These are phyloP conservation scores for Ophiostoma angusticollis DNA, from an alignment of 2,329 filamentous ascomycete genomes.

Conservation along the genomic window DNA sequence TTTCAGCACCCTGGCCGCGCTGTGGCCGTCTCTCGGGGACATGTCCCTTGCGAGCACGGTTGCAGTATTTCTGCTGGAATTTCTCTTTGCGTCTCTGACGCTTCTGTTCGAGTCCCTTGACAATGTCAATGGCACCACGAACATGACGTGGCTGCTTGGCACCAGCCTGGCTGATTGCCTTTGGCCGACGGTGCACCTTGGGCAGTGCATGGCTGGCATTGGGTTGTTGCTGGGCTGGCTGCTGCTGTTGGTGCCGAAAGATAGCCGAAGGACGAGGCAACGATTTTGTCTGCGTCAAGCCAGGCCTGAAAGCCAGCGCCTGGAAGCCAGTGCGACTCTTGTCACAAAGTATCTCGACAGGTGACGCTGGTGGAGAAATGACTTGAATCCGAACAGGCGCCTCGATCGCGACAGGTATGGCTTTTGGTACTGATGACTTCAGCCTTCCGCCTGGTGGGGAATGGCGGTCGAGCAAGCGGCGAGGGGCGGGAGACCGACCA, in stretches of 20 bases:
- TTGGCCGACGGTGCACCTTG: conserved; percentile 18
- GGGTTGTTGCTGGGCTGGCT: conserved; percentile 21
- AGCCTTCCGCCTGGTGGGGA: conserved; percentile 49
- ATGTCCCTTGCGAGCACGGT: conserved; percentile 61
- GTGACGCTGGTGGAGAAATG: conserved; percentile 35
- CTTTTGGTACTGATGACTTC: conserved; percentile 54
- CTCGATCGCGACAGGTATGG: conserved; percentile 10
- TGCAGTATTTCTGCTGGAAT: conserved; percentile 78
- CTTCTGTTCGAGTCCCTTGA: conserved; percentile 91
- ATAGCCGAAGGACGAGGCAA: conserved; percentile 67
- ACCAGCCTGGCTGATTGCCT: conserved; percentile 20
- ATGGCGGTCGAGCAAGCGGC: conserved; percentile 48
- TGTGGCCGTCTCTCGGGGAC: conserved; percentile 51
- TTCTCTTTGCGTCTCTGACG: conserved; percentile 88
- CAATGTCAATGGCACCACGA: conserved; percentile 92
- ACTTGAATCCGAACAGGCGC: conserved; percentile 11
- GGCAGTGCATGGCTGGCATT: conserved; percentile 7
- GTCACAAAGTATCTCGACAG: conserved; percentile 25
- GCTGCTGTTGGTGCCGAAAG: conserved; percentile 36
- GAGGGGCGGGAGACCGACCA: conserved; percentile 43
- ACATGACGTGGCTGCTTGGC: conserved; percentile 46
- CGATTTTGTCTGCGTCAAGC: conserved; percentile 68
- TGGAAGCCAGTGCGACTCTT: conserved; percentile 25
- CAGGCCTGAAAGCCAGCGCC: conserved; percentile 45
- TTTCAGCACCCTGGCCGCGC: conserved; percentile 78